These are phyloP conservation scores for Tetraselmis chui DNA, from an alignment of 139 green algal genomes.

Conservation along the genomic window DNA sequence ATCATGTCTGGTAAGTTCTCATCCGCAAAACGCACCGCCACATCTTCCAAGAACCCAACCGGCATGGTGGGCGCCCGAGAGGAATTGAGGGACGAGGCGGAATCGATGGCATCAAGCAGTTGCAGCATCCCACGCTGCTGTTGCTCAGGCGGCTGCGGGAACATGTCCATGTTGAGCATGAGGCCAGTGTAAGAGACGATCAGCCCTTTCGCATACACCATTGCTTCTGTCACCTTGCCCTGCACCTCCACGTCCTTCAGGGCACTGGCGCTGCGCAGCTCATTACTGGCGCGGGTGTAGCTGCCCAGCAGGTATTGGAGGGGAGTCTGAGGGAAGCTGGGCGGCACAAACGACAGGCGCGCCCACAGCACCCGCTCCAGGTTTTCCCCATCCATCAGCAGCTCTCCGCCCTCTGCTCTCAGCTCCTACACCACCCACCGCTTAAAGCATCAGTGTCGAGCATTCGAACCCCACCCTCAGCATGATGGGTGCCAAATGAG, in stretches of 20 bases:
- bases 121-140: slow-evolving; percentile 46
- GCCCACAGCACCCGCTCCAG: slow-evolving; percentile 67
- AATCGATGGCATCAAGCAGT: slow-evolving; percentile 54
- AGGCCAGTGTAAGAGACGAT: slow-evolving; percentile 76
- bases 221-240: slow-evolving; percentile 17
- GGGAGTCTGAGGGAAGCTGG: slow-evolving; percentile 47
- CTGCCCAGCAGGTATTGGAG: slow-evolving; percentile 72
- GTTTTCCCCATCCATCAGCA: slow-evolving; percentile 37
- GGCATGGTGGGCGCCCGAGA: slow-evolving; percentile 42
- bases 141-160: slow-evolving; percentile 58
- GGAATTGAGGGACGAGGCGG: neutral
- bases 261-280: slow-evolving; percentile 26
- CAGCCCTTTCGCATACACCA: slow-evolving; percentile 56
- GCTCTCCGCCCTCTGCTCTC: slow-evolving; percentile 8
- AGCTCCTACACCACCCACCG: slow-evolving; percentile 49
- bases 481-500: neutral
- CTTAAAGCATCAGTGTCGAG: too few relatives aligned
- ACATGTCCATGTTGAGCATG: slow-evolving; percentile 65
- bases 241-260: slow-evolving; percentile 18
- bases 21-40: slow-evolving; percentile 54
- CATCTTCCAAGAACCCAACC: slow-evolving; percentile 70
- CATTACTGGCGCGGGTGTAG: slow-evolving; percentile 35
- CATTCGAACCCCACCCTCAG: neutral
- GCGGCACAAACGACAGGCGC: slow-evolving; percentile 56
- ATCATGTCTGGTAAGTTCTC: slow-evolving; percentile 63